Evolutionary conservation across 2,329 filamentous ascomycete genomes (phyloP).

Genomic region (Ceratocystis ficicola): DNA sequence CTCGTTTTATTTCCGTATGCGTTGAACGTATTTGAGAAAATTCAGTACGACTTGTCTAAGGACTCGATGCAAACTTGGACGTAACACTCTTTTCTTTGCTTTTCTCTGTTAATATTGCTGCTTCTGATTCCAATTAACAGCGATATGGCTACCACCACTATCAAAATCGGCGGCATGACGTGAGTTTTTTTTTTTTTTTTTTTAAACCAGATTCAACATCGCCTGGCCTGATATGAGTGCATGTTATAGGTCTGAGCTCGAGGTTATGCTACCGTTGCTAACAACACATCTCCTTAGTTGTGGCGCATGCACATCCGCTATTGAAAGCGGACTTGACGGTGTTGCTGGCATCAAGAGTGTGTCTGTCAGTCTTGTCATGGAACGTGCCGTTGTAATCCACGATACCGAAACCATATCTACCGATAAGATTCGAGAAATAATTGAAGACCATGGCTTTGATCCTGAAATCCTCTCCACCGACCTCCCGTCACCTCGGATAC

Average conservation of each 20-base stretch:
- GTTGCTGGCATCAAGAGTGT: constrained; percentile 73
- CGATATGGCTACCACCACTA: constrained; percentile 71
- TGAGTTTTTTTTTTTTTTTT: constrained; percentile 36
- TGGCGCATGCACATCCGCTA: constrained; percentile 87
- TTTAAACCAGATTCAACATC: neutral
- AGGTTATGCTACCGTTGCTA: neutral
- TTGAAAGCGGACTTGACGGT: constrained; percentile 79
- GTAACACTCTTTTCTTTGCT: constrained; percentile 8
- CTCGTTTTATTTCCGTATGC: neutral
- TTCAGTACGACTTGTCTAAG: neutral
- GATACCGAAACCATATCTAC: constrained; percentile 62
- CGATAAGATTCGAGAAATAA: constrained; percentile 67
- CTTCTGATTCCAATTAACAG: constrained; percentile 3
- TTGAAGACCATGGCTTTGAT: constrained; percentile 87
- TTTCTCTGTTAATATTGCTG: constrained; percentile 9
- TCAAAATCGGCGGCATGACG: constrained; percentile 83
- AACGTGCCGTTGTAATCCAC: constrained; percentile 87
- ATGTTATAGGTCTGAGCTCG: neutral
- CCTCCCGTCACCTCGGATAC: constrained; percentile 44
- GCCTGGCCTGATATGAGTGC: neutral
- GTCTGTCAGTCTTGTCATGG: constrained; percentile 87
- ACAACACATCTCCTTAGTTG: constrained; percentile 36
- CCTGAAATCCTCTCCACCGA: constrained; percentile 79
- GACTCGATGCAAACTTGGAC: constrained; percentile 12
- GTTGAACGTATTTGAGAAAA: constrained; percentile 1